phyloP scores from a whole-genome alignment of 805 yeast species.

The Clavispora asparagi region DNA sequence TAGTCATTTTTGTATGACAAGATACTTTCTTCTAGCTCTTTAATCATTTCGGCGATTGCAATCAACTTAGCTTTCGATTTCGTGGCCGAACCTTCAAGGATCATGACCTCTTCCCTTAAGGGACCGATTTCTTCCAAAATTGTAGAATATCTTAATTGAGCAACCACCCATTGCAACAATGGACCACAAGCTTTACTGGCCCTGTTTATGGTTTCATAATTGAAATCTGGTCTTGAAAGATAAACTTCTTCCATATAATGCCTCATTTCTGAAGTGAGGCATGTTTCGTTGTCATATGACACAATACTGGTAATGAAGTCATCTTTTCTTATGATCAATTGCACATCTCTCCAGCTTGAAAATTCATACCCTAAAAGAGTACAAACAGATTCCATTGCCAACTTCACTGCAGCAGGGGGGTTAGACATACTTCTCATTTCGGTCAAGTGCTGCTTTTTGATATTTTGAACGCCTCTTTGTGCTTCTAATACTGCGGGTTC shows the following conservation, averaged over 20 bases:
- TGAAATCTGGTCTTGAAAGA: constrained; percentile 59
- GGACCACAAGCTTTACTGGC: constrained; percentile 98
- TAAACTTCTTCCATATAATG: constrained; percentile 54
- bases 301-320: constrained; percentile 85
- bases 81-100: constrained; percentile 53
- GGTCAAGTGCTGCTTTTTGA: constrained; percentile 86
- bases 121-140: constrained; percentile 74
- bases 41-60: constrained; percentile 79
- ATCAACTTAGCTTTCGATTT: constrained; percentile 62
- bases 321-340: constrained; percentile 71
- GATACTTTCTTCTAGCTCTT: constrained; percentile 65
- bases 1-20: constrained; percentile 63
- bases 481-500: constrained; percentile 87
- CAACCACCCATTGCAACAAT: constrained; percentile 78
- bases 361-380: constrained; percentile 68
- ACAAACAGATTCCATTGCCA: constrained; percentile 86
- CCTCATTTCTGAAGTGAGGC: constrained; percentile 51
- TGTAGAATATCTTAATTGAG: constrained; percentile 74
- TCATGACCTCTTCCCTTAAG: constrained; percentile 55
- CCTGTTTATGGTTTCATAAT: constrained; percentile 67
- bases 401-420: constrained; percentile 84
- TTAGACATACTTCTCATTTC: constrained; percentile 85
- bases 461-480: constrained; percentile 82
- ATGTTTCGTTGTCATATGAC: constrained; percentile 57
- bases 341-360: constrained; percentile 76